These are phyloP conservation scores for Xerocomus potaroensis DNA, from an alignment of 768 basidiomycete genomes.

Conservation along the genomic window DNA sequence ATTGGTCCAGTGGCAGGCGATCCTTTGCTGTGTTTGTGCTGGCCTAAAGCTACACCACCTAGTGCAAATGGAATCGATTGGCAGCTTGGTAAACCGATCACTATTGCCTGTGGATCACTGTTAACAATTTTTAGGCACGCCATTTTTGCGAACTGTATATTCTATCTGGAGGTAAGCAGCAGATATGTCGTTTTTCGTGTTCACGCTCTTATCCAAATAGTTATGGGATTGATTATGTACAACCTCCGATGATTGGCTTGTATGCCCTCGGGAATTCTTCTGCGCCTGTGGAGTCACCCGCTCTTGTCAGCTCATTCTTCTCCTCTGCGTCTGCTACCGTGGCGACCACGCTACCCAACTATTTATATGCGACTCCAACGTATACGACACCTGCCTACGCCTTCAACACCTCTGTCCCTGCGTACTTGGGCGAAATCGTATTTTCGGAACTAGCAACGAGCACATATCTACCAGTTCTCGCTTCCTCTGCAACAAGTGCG, in stretches of 20 bases:
- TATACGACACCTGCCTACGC: slow-evolving; percentile 60
- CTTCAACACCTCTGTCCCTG: slow-evolving; percentile 64
- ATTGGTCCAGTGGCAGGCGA: slow-evolving; percentile 65
- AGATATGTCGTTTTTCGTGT: background rate
- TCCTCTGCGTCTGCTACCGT: slow-evolving; percentile 62
- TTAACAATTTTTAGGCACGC: slow-evolving; percentile 39
- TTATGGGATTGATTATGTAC: slow-evolving; percentile 69
- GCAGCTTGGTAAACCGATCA: slow-evolving; percentile 65
- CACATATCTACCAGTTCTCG: slow-evolving; percentile 63
- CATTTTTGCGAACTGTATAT: slow-evolving; percentile 74
- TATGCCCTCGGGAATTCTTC: slow-evolving; percentile 55
- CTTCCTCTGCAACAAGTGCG: slow-evolving; percentile 37
- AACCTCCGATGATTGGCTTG: slow-evolving; percentile 75
- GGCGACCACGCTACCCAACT: slow-evolving; percentile 69
- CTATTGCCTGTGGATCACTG: background rate
- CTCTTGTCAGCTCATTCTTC: slow-evolving; percentile 46
- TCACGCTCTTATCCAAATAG: slow-evolving; percentile 32
- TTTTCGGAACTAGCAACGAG: slow-evolving; percentile 62
- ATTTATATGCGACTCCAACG: slow-evolving; percentile 58
- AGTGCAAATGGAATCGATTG: slow-evolving; percentile 76
- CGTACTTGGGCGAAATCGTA: slow-evolving; percentile 51
- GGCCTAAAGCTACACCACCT: slow-evolving; percentile 66
- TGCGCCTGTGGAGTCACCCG: slow-evolving; percentile 36
- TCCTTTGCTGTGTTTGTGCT: slow-evolving; percentile 65
- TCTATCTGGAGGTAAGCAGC: slow-evolving; percentile 63